phyloP scores from a whole-genome alignment of 2,329 filamentous ascomycete species.

The Penicillium vulpinum region DNA sequence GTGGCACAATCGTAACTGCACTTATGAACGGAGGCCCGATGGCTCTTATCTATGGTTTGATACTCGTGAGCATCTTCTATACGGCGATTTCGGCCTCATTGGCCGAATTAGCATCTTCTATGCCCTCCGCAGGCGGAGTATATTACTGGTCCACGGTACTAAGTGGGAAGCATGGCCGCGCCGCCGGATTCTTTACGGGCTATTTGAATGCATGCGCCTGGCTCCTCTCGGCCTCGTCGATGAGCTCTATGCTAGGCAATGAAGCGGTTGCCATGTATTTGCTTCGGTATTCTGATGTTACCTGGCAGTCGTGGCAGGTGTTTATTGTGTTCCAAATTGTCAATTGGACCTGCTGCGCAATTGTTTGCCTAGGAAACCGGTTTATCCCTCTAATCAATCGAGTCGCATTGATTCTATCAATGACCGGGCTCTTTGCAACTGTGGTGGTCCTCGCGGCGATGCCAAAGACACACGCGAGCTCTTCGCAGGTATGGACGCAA shows the following conservation, averaged over 20 bases:
- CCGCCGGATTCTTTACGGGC: constrained; percentile 43
- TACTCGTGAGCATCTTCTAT: constrained; percentile 50
- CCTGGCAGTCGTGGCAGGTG: constrained; percentile 34
- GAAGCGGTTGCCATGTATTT: constrained; percentile 35
- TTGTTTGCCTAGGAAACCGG: constrained; percentile 56
- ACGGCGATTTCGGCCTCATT: constrained; percentile 55
- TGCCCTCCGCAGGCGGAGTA: constrained; percentile 55
- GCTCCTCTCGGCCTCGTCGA: constrained; percentile 33
- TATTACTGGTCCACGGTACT: constrained; percentile 61
- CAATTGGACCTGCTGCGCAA: constrained; percentile 52
- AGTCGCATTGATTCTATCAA: constrained; percentile 54
- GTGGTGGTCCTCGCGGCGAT: constrained; percentile 52
- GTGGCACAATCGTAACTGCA: constrained; percentile 55
- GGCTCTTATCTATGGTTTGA: constrained; percentile 60
- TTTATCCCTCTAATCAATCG: constrained; percentile 53
- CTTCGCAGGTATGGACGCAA: constrained; percentile 27
- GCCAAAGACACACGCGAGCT: constrained; percentile 41
- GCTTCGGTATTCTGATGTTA: constrained; percentile 21
- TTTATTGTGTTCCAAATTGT: constrained; percentile 46
- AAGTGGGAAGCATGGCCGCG: constrained; percentile 49
- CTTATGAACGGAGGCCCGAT: constrained; percentile 61
- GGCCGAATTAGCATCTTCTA: constrained; percentile 58
- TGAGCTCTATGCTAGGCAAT: constrained; percentile 35
- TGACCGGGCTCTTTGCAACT: constrained; percentile 49
- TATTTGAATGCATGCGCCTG: constrained; percentile 37